Evolutionary conservation across 2,329 filamentous ascomycete genomes (phyloP), one percentile per base, ranked within the genome.

Genomic region (Ceratocystis destructans): DNA sequence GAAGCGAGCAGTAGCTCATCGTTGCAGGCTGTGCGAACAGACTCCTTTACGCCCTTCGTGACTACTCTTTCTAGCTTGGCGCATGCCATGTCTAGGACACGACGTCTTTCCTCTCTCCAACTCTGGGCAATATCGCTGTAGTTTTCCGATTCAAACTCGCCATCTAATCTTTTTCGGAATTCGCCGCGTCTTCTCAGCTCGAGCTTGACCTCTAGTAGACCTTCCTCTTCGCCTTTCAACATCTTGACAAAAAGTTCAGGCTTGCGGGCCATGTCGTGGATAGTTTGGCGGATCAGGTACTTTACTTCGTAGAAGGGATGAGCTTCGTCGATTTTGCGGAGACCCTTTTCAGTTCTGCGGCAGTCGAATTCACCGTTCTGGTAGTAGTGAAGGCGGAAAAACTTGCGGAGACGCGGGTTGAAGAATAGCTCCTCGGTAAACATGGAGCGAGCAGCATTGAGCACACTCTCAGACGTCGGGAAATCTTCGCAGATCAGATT

Each of bases 241-340:
- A 99, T 99, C 77, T 95, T 93, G 66, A 99, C 78, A 74, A 94
- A 99, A 31, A 96, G 80, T 70, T 96, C 92, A 1, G 94, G 94
- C 64, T 89, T 86, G 64, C 86, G 84, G 2, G 90, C 88, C 68
- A 97, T 83, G 70, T 94, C 88, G 53, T 80, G 79, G 69, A 96
- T 88, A 6, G 89, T 89, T 75, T 96, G 92, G 71, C 94, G 91
- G 70, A 90, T 86, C 22, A 99, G 81, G 71, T 99, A 99, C 76
- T 99, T 96, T 79, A 99, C 90, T 75, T 97, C 94, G 74, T 97
- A 97, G 75, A 95, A 97, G 0, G 91, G 90, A 72, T 97, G 92
- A 28, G 94, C 86, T 69, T 97, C 93, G 71, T 96, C 92, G 71
- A 99, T 97, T 72, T 90, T 89, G 67, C 89, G 88, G 64, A 96